These are phyloP conservation scores for Pelargonium cotyledonis DNA, from an alignment of 441 rosid genomes.

Conservation along the genomic window DNA sequence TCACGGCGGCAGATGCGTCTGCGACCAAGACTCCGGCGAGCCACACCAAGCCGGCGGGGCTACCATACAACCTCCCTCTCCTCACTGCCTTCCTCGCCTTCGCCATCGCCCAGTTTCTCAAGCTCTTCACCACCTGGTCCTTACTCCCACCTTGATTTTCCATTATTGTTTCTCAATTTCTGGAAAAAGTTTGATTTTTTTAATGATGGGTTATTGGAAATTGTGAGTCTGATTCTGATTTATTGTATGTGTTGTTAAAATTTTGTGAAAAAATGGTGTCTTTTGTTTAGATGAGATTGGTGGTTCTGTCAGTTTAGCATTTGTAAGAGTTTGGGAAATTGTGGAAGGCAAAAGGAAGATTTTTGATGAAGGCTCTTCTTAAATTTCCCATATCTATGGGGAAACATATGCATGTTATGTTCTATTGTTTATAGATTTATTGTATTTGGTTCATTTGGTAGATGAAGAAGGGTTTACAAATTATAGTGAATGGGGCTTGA, in stretches of 20 bases:
- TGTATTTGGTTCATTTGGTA: not conserved
- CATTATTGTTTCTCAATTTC: not conserved
- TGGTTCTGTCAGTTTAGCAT: not conserved
- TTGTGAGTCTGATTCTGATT: not conserved
- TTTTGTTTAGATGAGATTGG: not conserved
- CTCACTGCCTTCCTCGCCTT: conserved; percentile 79
- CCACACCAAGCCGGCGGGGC: conserved; percentile 31
- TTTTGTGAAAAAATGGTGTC: no score
- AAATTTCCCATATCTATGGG: not conserved
- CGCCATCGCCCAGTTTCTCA: conserved; percentile 91
- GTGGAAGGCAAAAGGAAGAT: not conserved
- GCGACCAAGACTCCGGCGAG: conserved; percentile 19
- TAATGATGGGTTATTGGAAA: not conserved
- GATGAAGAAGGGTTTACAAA: not conserved
- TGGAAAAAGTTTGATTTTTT: not conserved
- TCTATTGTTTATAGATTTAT: not conserved
- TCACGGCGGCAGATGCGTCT: conserved; percentile 51
- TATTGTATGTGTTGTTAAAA: no score
- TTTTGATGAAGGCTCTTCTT: not conserved
- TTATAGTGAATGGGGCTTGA: not conserved
- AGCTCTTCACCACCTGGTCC: conserved; percentile 91
- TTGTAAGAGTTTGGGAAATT: not conserved
- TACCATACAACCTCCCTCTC: conserved; percentile 72
- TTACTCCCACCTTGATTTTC: not conserved
- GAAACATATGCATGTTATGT: not conserved